phyloP scores from a whole-genome alignment of 2,329 filamentous ascomycete species.

The Fusarium avenaceum region DNA sequence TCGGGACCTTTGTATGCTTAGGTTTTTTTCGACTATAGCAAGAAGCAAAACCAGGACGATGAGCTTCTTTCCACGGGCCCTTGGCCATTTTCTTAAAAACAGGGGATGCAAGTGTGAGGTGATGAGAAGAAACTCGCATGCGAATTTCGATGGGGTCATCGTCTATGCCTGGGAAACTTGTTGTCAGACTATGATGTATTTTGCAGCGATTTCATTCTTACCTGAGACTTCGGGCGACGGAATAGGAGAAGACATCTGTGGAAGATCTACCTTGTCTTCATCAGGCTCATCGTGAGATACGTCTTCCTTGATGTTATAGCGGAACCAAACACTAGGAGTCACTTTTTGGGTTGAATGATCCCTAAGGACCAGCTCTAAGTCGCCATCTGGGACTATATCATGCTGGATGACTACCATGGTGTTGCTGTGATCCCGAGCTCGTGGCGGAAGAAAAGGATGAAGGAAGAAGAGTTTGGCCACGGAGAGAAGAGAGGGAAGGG shows the following conservation, averaged over 20 bases:
- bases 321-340: neutral
- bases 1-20: neutral
- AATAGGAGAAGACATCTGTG: neutral
- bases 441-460: neutral
- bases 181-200: neutral
- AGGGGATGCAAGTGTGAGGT: neutral
- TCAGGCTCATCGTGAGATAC: neutral
- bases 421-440: neutral
- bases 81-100: neutral
- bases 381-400: neutral
- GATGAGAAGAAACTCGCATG: neutral
- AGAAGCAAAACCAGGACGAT: fast-evolving
- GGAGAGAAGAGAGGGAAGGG: neutral
- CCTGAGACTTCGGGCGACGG: neutral
- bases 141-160: neutral
- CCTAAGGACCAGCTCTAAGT: neutral
- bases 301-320: neutral
- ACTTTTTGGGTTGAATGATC: fast-evolving
- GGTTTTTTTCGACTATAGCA: too few species aligned
- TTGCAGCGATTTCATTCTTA: neutral
- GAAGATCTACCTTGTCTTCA: neutral
- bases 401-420: neutral
- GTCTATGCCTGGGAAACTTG: too few species aligned
- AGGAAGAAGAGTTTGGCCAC: neutral
- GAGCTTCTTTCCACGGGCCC: neutral